These are phyloP conservation scores for Botrytis byssoidea DNA, from an alignment of 2,329 filamentous ascomycete species.

Conservation along the genomic window DNA sequence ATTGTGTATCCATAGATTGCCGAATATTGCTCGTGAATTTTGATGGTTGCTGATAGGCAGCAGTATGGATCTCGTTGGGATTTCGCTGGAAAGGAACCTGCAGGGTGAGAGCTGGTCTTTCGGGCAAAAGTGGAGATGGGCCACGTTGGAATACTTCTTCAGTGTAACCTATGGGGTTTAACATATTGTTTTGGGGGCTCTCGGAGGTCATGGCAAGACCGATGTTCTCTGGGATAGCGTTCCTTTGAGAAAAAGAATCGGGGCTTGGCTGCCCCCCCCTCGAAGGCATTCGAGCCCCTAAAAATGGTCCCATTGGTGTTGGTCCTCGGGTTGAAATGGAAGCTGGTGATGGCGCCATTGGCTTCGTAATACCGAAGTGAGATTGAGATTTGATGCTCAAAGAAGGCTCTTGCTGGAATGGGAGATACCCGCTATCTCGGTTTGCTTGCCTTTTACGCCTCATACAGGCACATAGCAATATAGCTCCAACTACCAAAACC, in stretches of 20 bases:
- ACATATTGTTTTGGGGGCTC: constrained; percentile 9
- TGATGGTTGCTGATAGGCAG: constrained; percentile 20
- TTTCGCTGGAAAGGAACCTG: constrained; percentile 27
- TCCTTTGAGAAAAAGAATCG: constrained; percentile 38
- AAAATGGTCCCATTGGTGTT: constrained; percentile 30
- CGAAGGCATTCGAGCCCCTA: constrained; percentile 27
- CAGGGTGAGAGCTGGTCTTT: constrained; percentile 36
- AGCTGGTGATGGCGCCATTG: constrained; percentile 13
- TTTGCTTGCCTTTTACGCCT: constrained; percentile 34
- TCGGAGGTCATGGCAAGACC: constrained; percentile 35
- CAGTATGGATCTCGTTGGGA: constrained; percentile 22
- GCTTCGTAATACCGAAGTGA: constrained; percentile 15
- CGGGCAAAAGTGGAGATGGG: constrained; percentile 37
- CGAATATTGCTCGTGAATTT: constrained; percentile 23
- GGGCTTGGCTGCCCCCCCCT: constrained; percentile 24
- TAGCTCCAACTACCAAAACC: constrained; percentile 48
- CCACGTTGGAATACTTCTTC: constrained; percentile 28
- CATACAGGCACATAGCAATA: constrained; percentile 42
- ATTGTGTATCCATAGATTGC: constrained; percentile 37
- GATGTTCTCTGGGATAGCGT: constrained; percentile 34
- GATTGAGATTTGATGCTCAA: constrained; percentile 26
- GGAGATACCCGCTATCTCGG: constrained; percentile 38
- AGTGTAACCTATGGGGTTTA: constrained; percentile 11
- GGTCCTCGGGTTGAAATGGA: constrained; percentile 27
- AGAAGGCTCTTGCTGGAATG: constrained; percentile 36